Evolutionary conservation across 352 stramenopile species (phyloP), one percentile per base, ranked within the genome.

Genomic region (Discostella stelligera): DNA sequence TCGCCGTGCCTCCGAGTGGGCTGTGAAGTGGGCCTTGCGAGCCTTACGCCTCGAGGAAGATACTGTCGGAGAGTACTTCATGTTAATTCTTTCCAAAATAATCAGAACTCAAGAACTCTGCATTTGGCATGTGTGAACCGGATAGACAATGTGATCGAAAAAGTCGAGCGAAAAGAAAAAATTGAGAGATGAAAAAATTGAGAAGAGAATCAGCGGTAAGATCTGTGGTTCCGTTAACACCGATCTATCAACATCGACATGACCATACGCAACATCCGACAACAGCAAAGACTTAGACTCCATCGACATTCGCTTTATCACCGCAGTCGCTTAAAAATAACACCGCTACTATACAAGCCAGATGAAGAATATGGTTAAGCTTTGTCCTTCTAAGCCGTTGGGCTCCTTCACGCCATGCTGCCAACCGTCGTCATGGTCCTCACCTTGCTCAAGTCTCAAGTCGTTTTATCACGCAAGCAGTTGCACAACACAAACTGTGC

Each of bases 21-120:
- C 94, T 76, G 91, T 90, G 90, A 99, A 99, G 92, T 99, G 97
- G 70, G 97, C 97, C 96, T 99, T 99, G 79, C 97, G 96, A 85
- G 84, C 94, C 95, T 99, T 99, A 76, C 97, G 95, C 84, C 97
- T 96, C 83, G 95, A 98, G 61, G 85, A 93, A 41, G 90, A 91
- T 25, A 95, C 90, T 68, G 65, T 74, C 20, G 79, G 62, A 44
- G 77, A 89, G 78, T 87, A 93, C 77, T 93, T 93, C 88, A 93
- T 93, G 64, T 79, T 91, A 27, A 25, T 56, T 25, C 16, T 64
- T 21, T 64, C 9, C 16, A 49, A 16, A 27, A 64, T n/a, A 48
- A n/a, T 7, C 10, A 10, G 11, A 32, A 6, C 27, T 32, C 2
- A 48, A 3, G 23, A 50, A 27, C 44, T 0, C 13, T 5, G 32